Base-by-base conservation (phyloP, 192 early-diverging fungal species). In the Helicostylum pulchrum region DNA sequence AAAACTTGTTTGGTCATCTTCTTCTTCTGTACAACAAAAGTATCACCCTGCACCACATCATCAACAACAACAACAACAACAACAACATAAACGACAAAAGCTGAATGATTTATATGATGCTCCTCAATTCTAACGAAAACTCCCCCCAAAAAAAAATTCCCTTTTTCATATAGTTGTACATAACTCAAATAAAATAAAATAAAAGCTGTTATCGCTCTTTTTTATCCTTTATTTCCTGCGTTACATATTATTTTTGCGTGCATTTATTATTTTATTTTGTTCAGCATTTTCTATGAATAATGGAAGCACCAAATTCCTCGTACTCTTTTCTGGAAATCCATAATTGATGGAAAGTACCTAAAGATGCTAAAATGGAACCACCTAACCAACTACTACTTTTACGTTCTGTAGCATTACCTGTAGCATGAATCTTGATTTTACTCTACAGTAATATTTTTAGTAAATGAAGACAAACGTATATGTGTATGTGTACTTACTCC, bases 291-390 rank as follows among this genome's bases (percentile, higher is more conserved):
- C 91, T 94, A 72, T 96, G 94, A 6, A 98, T 89, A 64, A 90
- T 87, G 11, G 79, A 78, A 31, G 88, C 82, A 49, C 92, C 92
- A 39, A 83, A 80, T 70, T 99, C 97, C 34, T 93, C 88, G 69
- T 97, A 99, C 76, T 99, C 95, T 20, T 92, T 82, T 65, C 90
- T 90, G 26, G 95, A 97, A 9, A 99, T 90, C 97, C 97, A 99
- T 55, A 99, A 81, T 78, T 97, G 97, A 69, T 97, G 95, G 84
- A 99, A 99, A 0, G 94, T 95, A 62, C 94, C 94, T 61, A 99
- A 69, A 2, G 94, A 96, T 2, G 93, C 88, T 53, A 99, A 77
- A 45, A 99, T 94, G 0, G 96, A 98, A 5, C 96, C 96, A 49
- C 97, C 97, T 34, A 97, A 85, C 97, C 97, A 99, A 30, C 92